Evolutionary conservation across 345 rosid species (phyloP).

Genomic region (Lepidium aucheri): DNA sequence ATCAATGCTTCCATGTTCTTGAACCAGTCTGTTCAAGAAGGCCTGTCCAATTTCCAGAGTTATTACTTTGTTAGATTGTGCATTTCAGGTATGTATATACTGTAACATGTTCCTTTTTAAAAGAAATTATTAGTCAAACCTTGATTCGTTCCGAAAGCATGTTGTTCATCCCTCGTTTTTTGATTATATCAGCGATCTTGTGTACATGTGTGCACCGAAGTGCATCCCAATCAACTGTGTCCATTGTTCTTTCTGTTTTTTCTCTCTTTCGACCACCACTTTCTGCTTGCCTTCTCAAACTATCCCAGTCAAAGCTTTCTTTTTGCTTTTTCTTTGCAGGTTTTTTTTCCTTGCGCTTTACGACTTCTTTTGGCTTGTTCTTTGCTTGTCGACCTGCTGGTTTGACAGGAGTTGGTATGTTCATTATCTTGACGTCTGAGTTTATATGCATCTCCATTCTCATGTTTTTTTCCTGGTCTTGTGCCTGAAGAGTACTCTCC

Average conservation of each 20-base stretch:
- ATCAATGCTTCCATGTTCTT: conserved; percentile 62
- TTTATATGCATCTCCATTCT: conserved; percentile 7
- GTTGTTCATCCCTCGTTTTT: conserved; percentile 70
- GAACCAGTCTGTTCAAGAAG: conserved; percentile 60
- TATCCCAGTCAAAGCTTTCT: conserved; percentile 62
- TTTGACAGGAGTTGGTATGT: conserved; percentile 2
- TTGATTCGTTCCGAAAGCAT: conserved; percentile 68
- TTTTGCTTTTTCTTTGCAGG: conserved; percentile 37
- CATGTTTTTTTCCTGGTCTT: conserved; percentile 18
- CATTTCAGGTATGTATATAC: not conserved
- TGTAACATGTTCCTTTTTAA: not conserved
- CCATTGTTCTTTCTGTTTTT: conserved; percentile 44
- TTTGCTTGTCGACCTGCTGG: not conserved
- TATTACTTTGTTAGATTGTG: not conserved
- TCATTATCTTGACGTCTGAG: conserved; percentile 21
- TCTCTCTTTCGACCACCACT: conserved; percentile 36
- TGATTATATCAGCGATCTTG: conserved; percentile 53
- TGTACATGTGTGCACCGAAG: conserved; percentile 46
- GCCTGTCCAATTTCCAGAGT: conserved; percentile 42
- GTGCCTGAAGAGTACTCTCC: conserved; percentile 1
- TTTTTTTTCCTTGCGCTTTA: not conserved
- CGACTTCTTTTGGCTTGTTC: not conserved
- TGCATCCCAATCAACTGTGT: conserved; percentile 82
- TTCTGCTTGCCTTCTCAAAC: conserved; percentile 45
- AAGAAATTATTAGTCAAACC: conserved; percentile 29